These are phyloP conservation scores for Carpinus fangiana DNA, from an alignment of 306 rosid genomes.

Conservation along the genomic window DNA sequence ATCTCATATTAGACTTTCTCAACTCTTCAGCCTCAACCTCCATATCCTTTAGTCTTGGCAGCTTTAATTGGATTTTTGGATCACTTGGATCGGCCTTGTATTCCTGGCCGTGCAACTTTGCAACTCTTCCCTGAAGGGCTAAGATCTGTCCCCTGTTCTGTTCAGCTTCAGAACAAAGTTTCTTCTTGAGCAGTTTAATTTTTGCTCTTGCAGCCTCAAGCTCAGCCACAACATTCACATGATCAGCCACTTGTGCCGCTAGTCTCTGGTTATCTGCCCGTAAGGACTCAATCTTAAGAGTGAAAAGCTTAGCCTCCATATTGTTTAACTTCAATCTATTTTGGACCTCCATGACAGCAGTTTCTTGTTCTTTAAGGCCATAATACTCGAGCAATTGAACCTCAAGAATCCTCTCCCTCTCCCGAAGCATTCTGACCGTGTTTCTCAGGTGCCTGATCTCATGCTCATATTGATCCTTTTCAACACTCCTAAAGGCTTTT, in stretches of 20 bases:
- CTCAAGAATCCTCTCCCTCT: conserved; percentile 77
- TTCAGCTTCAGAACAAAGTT: conserved; percentile 67
- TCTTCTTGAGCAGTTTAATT: conserved; percentile 68
- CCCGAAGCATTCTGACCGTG: conserved; percentile 65
- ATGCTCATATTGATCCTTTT: conserved; percentile 58
- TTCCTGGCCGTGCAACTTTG: conserved; percentile 66
- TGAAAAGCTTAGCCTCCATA: conserved; percentile 80
- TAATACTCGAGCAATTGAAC: conserved; percentile 77
- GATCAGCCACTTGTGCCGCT: conserved; percentile 52
- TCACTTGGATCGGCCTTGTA: conserved; percentile 32
- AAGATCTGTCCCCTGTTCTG: conserved; percentile 66
- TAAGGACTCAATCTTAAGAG: conserved; percentile 69
- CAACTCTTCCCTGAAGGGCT: conserved; percentile 59
- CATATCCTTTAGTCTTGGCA: conserved; percentile 52
- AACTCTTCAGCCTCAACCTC: conserved; percentile 61
- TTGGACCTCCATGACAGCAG: conserved; percentile 77
- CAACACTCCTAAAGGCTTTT: conserved; percentile 30
- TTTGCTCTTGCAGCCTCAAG: conserved; percentile 71
- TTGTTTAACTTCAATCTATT: conserved; percentile 67
- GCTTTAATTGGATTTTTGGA: conserved; percentile 38
- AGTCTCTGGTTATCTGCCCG: conserved; percentile 66
- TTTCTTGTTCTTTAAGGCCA: conserved; percentile 86
- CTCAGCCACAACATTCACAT: conserved; percentile 51
- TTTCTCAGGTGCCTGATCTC: conserved; percentile 62
- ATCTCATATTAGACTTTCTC: conserved; percentile 49